Conservation (phyloP, 163 green algal genomes). For the Picocystis sp. region DNA sequence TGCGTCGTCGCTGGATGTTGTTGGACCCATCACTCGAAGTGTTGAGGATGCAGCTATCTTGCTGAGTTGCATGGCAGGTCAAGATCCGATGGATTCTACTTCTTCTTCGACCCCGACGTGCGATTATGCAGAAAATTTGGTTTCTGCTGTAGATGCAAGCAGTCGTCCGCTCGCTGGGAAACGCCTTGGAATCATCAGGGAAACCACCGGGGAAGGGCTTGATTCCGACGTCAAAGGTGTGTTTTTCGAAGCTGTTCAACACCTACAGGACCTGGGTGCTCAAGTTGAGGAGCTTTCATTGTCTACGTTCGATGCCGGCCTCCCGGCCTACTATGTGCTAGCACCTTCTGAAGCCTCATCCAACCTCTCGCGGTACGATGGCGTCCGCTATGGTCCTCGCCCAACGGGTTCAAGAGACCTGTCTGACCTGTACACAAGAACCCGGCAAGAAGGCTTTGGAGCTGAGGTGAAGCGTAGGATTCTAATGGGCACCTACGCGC, state of each 20-base stretch:
- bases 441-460: constrained; percentile 40
- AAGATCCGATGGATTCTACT: constrained; percentile 50
- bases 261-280: constrained; percentile 60
- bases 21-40: constrained; percentile 58
- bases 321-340: constrained; percentile 97
- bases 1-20: constrained; percentile 75
- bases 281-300: constrained; percentile 62
- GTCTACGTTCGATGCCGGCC: constrained; percentile 46
- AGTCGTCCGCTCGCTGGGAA: constrained; percentile 41
- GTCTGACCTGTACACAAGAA: constrained; percentile 35
- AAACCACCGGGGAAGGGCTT: constrained; percentile 63
- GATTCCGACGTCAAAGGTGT: constrained; percentile 28
- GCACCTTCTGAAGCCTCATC: constrained; percentile 73
- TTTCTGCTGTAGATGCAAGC: constrained; percentile 13
- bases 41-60: constrained; percentile 77
- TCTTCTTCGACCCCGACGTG: constrained; percentile 3
- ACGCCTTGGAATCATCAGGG: constrained; percentile 52
- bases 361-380: constrained; percentile 90
- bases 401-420: constrained; percentile 22
- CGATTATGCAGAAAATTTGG: constrained; percentile 36
- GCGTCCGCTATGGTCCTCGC: constrained; percentile 60
- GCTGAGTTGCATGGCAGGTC: constrained; percentile 22
- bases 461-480: constrained; percentile 87
- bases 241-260: constrained; percentile 22
- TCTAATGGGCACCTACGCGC: constrained; percentile 91